Evolutionary conservation across 2,329 filamentous ascomycete genomes (phyloP).

Genomic region (Colletotrichum scovillei): DNA sequence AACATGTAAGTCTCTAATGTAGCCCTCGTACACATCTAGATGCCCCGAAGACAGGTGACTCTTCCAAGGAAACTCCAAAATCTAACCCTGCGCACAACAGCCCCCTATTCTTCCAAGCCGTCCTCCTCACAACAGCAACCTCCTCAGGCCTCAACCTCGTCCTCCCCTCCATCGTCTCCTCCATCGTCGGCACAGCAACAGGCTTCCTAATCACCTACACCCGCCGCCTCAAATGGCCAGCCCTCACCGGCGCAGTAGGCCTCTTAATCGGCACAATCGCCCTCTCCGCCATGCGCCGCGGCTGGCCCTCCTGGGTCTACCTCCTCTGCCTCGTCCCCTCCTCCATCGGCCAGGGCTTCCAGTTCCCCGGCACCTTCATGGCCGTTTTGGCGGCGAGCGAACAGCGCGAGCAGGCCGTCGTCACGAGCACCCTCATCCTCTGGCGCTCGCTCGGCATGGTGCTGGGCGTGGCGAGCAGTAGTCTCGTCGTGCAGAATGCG

Average conservation of each 20-base stretch:
- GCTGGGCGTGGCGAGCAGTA: conserved; percentile 78
- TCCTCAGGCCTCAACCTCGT: conserved; percentile 79
- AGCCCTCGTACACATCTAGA: no score
- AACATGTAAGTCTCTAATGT: conserved; percentile 58
- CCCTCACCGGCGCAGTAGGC: conserved; percentile 61
- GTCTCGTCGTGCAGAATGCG: conserved; percentile 79
- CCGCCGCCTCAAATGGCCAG: conserved; percentile 68
- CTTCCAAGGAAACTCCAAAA: neutral
- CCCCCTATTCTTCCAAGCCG: conserved; percentile 82
- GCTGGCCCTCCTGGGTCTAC: conserved; percentile 64
- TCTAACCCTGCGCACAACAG: conserved; percentile 45
- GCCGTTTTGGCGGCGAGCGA: conserved; percentile 69
- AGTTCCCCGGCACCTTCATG: conserved; percentile 74
- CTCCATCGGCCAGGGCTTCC: conserved; percentile 70
- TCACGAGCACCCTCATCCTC: conserved; percentile 76
- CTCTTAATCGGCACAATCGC: conserved; percentile 62
- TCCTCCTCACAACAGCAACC: conserved; percentile 76
- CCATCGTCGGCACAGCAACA: conserved; percentile 64
- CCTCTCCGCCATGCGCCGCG: conserved; percentile 61
- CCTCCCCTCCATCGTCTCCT: conserved; percentile 68
- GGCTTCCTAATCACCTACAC: conserved; percentile 73
- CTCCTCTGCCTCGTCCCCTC: conserved; percentile 67
- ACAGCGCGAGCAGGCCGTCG: conserved; percentile 74
- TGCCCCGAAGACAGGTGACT: no score
- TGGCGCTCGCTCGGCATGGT: conserved; percentile 80